Conservation (phyloP, 1,284 basidiomycete species). For the Wallemia hederae region DNA sequence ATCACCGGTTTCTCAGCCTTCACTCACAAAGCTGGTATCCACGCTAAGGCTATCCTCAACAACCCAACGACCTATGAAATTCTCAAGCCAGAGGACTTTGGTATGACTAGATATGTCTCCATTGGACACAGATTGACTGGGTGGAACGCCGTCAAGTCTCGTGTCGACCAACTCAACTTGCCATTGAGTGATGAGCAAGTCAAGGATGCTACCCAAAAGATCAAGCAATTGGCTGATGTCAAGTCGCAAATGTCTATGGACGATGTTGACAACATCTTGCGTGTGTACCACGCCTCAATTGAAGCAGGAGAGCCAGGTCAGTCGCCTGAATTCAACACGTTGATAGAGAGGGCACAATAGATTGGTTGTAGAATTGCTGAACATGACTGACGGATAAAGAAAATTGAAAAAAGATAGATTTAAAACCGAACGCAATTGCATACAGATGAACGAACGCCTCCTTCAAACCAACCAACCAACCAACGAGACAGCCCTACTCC, state of each 20-base stretch:
- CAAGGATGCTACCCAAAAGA: constrained; percentile 96
- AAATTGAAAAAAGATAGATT: too few species aligned
- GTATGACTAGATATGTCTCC: constrained; percentile 86
- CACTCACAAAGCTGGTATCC: constrained; percentile 99
- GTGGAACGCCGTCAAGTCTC: constrained; percentile 98
- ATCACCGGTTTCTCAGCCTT: constrained; percentile 88
- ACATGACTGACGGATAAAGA: too few species aligned
- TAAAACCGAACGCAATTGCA: neutral
- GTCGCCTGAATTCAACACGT: neutral
- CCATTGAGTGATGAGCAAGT: constrained; percentile 49
- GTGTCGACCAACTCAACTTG: constrained; percentile 85
- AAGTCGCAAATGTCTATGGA: constrained; percentile 85
- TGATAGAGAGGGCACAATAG: neutral
- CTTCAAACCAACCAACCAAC: neutral
- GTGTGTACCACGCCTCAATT: constrained; percentile 76
- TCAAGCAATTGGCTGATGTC: constrained; percentile 97
- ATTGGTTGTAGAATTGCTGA: too few species aligned
- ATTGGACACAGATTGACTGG: constrained; percentile 93
- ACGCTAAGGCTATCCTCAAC: constrained; percentile 98
- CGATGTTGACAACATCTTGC: constrained; percentile 86
- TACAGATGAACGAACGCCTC: neutral
- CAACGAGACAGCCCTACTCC: neutral
- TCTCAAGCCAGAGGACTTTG: constrained; percentile 86
- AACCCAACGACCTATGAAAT: constrained; percentile 98
- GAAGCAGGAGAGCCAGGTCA: constrained; percentile 34